Base-by-base conservation (phyloP, 257 asterid species). In the Anisodus acutangulus region DNA sequence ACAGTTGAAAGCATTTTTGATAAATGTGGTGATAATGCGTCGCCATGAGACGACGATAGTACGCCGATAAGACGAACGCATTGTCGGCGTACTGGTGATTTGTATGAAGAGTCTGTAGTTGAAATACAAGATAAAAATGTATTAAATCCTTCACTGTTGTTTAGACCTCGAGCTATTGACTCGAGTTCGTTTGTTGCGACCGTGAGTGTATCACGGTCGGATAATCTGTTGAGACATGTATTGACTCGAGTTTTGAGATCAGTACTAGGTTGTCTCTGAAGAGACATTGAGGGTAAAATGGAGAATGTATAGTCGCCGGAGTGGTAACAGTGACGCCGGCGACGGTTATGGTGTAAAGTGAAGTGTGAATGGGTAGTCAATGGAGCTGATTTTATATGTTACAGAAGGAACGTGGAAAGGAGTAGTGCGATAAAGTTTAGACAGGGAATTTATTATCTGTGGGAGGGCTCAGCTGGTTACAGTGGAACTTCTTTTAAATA, bases 21-120 rank as follows among this genome's bases (percentile, higher is more conserved):
- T 39, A 93, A 68, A 84, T 95, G 93, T 0, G 99, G 96, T 4
- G 97, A 89, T 8, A 93, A 64, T 0, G 95, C 94, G 83, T 93
- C 95, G 3, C 98, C 98, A 86, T 95, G 98, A 3, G 94, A 84
- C 6, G 91, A 86, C 82, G 98, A 93, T 45, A 95, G 91, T 3
- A 93, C 84, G 67, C 91, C 80, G 58, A 95, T 72, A 51, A 93
- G 85, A 7, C 99, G 95, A 78, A 95, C 95, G 83, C 95, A 93
- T 59, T 95, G 97, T 82, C 97, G 97, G 86, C 97, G 98, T 64
- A 95, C 98, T 7, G 99, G 95, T 1, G 99, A 91, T 78, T 93
- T 94, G 62, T 92, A 91, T 55, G 98, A 91, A 39, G 98, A 90
- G 87, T 92, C 94, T 5, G 97, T 90, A 84, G 91, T 47, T 53